Conservation (phyloP, 805 yeast genomes). For the Nakazawaea wyomingensis region DNA sequence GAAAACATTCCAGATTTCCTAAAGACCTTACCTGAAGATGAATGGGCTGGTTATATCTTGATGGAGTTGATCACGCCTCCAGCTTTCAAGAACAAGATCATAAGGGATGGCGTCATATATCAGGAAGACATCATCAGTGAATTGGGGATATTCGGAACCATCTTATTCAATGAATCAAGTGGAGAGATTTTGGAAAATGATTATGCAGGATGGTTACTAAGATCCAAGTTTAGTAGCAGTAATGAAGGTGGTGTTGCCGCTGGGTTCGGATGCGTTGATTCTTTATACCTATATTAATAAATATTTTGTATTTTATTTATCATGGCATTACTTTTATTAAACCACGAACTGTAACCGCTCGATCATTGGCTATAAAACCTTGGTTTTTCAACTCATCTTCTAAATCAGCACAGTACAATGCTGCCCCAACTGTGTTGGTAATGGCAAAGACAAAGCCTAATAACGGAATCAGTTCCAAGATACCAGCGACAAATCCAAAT, state of each 20-base stretch:
- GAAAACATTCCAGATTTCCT: constrained; percentile 77
- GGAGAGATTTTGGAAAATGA: constrained; percentile 58
- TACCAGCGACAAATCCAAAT: constrained; percentile 48
- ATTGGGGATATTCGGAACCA: constrained; percentile 84
- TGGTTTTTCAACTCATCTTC: constrained; percentile 17
- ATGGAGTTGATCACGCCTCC: constrained; percentile 92
- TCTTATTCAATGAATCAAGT: constrained; percentile 61
- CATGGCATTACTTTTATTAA: constrained; percentile 3
- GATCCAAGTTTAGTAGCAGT: constrained; percentile 82
- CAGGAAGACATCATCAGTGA: constrained; percentile 83
- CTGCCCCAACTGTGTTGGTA: constrained; percentile 59
- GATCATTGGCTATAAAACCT: constrained; percentile 3
- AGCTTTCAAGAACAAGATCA: constrained; percentile 57
- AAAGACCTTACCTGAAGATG: constrained; percentile 48
- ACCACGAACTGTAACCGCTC: constrained; percentile 11
- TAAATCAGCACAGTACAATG: constrained; percentile 52
- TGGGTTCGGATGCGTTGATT: constrained; percentile 96
- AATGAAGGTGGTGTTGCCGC: constrained; percentile 99
- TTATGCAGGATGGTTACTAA: constrained; percentile 76
- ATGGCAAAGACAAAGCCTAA: constrained; percentile 48
- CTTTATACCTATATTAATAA: constrained; percentile 49
- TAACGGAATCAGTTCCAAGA: constrained; percentile 51
- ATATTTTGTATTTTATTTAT: too few relatives aligned
- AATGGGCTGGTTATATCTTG: constrained; percentile 87
- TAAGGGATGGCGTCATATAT: constrained; percentile 58